Evolutionary conservation across 176 grass and related monocot species (phyloP).

Genomic region (Musa acuminata): DNA sequence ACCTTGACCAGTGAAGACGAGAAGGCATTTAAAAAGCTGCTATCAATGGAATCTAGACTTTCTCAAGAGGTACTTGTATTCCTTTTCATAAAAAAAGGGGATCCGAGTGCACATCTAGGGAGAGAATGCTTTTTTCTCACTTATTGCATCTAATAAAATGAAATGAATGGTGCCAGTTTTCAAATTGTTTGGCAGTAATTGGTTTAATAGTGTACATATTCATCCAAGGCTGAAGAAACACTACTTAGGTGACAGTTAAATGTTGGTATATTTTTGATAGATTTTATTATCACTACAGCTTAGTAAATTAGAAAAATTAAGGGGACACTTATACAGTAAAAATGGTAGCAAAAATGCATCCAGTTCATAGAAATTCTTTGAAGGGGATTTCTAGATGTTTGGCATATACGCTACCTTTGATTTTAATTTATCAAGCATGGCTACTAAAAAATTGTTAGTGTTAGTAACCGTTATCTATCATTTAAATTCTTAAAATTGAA

Average conservation of each 20-base stretch:
- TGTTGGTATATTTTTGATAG: too few species aligned
- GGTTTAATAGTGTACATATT: background rate
- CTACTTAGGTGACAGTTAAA: background rate
- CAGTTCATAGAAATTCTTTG: background rate
- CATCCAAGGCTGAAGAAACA: background rate
- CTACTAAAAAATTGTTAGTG: background rate
- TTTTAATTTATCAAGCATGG: background rate
- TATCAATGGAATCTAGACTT: slow-evolving; percentile 56
- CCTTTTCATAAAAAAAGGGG: background rate
- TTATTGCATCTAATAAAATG: too few species aligned
- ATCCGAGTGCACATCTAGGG: too few species aligned
- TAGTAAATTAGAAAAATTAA: background rate
- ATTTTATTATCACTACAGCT: background rate
- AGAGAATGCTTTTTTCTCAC: too few species aligned
- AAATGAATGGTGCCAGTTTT: too few species aligned
- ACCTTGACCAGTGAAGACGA: slow-evolving; percentile 71
- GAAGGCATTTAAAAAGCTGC: slow-evolving; percentile 76
- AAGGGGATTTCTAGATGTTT: too few species aligned
- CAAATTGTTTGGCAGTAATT: background rate
- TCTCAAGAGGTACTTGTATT: slow-evolving; percentile 50
- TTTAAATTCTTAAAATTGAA: background rate
- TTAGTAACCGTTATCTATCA: background rate
- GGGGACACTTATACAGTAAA: background rate
- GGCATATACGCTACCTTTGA: background rate
- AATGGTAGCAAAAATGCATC: background rate